These are phyloP conservation scores for Kluyveromyces lactis DNA, from an alignment of 805 yeast species.

Conservation along the genomic window DNA sequence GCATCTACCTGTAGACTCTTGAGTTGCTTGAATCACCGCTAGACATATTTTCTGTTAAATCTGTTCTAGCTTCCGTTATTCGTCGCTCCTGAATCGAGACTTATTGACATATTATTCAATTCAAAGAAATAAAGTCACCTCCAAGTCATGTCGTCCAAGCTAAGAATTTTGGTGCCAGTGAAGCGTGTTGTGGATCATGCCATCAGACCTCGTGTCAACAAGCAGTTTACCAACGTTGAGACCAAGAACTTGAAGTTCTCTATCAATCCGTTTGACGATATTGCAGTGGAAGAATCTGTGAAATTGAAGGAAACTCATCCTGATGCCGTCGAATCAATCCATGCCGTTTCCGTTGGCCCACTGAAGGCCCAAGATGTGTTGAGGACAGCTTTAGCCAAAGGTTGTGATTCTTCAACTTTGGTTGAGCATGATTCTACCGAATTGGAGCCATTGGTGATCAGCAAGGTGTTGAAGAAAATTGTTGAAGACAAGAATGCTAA, in stretches of 20 bases:
- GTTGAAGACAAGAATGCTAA: slow-evolving; percentile 67
- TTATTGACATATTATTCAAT: too few species aligned
- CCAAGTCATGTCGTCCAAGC: slow-evolving; percentile 9
- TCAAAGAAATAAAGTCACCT: too few species aligned
- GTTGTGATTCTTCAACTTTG: slow-evolving; percentile 80
- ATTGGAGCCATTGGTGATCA: slow-evolving; percentile 83
- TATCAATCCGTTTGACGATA: slow-evolving; percentile 96
- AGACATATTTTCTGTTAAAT: too few species aligned
- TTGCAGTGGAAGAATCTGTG: slow-evolving; percentile 93
- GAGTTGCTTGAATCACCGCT: too few species aligned
- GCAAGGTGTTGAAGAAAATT: slow-evolving; percentile 70
- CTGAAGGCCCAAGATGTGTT: slow-evolving; percentile 79
- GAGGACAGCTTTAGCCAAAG: slow-evolving; percentile 88
- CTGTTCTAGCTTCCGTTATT: too few species aligned
- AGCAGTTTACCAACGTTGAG: slow-evolving; percentile 70
- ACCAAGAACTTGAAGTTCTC: slow-evolving; percentile 85
- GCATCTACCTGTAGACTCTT: too few species aligned
- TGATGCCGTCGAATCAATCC: slow-evolving; percentile 70
- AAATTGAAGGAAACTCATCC: slow-evolving; percentile 54
- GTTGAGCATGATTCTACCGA: slow-evolving; percentile 66
- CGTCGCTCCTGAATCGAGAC: too few species aligned
- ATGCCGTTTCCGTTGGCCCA: slow-evolving; percentile 89
- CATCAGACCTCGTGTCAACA: slow-evolving; percentile 84
- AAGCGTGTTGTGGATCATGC: slow-evolving; percentile 94
- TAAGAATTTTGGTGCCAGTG: slow-evolving; percentile 76